phyloP scores from a whole-genome alignment of 1,284 basidiomycete genomes.

The Boletus holoroseus region DNA sequence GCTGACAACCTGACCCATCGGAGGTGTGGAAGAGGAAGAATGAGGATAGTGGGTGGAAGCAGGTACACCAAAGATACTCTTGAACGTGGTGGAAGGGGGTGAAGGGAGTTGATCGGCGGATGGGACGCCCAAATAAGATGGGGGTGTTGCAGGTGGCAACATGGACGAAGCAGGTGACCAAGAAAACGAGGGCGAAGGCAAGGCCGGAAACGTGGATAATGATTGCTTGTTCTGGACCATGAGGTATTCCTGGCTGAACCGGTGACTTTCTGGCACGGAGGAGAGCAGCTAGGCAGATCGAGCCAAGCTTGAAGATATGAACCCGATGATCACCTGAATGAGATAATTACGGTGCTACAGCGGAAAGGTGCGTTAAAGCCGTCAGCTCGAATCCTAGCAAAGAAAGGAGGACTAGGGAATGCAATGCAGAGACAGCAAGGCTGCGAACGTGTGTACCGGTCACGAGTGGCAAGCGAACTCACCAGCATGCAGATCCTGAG shows the following conservation, averaged over 20 bases:
- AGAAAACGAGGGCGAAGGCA: conserved; percentile 41
- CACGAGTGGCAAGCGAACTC: conserved; percentile 18
- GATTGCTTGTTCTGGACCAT: conserved; percentile 35
- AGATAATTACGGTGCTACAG: conserved; percentile 33
- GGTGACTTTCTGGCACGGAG: conserved; percentile 28
- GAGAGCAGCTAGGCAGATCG: conserved; percentile 20
- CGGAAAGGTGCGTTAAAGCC: conserved; percentile 13
- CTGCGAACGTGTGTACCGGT: conserved; percentile 27
- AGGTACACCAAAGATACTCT: conserved; percentile 34
- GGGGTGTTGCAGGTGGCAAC: conserved; percentile 36
- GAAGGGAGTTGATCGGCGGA: conserved; percentile 40
- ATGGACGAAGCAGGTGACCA: conserved; percentile 39
- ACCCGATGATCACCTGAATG: conserved; percentile 27
- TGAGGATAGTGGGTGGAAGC: conserved; percentile 35
- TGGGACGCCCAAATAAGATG: conserved; percentile 39
- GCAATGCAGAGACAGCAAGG: conserved; percentile 40
- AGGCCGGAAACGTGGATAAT: conserved; percentile 37
- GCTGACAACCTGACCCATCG: conserved; percentile 41
- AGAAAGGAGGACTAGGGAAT: conserved; percentile 20
- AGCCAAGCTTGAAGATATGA: conserved; percentile 27
- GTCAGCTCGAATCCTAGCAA: conserved; percentile 20
- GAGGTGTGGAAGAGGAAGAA: conserved; percentile 32
- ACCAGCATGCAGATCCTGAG: conserved; percentile 24
- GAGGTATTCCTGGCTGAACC: conserved; percentile 29
- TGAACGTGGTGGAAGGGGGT: conserved; percentile 34